A percentile compares a stretch with the other conserved stretches of the same genome.
These are phyloP conservation scores for Boechera divaricarpa DNA, from an alignment of 345 rosid genomes.

Conservation along the genomic window DNA sequence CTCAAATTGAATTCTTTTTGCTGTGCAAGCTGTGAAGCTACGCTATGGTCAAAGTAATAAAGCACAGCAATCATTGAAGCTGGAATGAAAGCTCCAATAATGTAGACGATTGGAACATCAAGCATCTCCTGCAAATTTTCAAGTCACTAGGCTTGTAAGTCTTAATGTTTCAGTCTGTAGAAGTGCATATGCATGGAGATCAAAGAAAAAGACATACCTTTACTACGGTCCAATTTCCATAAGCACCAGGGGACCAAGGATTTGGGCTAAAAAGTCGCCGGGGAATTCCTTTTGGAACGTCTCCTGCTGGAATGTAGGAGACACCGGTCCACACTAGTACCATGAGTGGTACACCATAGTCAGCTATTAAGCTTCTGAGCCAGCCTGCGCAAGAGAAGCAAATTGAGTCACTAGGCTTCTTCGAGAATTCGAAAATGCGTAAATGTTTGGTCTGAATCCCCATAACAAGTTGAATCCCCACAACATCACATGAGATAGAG, in stretches of 20 bases:
- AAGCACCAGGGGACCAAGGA: constrained; percentile 98
- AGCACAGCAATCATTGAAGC: constrained; percentile 98
- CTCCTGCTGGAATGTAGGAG: constrained; percentile 77
- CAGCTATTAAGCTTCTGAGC: constrained; percentile 89
- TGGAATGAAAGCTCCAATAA: constrained; percentile 95
- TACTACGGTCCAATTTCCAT: constrained; percentile 84
- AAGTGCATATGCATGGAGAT: background rate
- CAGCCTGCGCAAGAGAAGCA: constrained; percentile 56
- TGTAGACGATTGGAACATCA: constrained; percentile 76
- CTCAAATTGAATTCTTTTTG: constrained; percentile 93
- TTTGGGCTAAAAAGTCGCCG: constrained; percentile 94
- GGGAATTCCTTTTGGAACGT: constrained; percentile 90
- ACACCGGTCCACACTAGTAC: constrained; percentile 88
- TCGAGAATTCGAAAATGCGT: background rate
- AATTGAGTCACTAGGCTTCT: constrained; percentile 29
- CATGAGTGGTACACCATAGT: constrained; percentile 96
- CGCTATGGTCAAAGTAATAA: constrained; percentile 96
- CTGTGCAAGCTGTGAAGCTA: constrained; percentile 96
- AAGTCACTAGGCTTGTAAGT: constrained; percentile 1
- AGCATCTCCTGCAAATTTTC: constrained; percentile 69
- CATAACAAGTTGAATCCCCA: background rate
- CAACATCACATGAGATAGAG: constrained; percentile 13
- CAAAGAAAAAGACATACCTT: constrained; percentile 48
- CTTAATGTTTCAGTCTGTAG: constrained; percentile 3
- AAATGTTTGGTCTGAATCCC: constrained; percentile 6